Base-by-base conservation (phyloP, 1,284 basidiomycete species). In the Laetiporus sulphureus region DNA sequence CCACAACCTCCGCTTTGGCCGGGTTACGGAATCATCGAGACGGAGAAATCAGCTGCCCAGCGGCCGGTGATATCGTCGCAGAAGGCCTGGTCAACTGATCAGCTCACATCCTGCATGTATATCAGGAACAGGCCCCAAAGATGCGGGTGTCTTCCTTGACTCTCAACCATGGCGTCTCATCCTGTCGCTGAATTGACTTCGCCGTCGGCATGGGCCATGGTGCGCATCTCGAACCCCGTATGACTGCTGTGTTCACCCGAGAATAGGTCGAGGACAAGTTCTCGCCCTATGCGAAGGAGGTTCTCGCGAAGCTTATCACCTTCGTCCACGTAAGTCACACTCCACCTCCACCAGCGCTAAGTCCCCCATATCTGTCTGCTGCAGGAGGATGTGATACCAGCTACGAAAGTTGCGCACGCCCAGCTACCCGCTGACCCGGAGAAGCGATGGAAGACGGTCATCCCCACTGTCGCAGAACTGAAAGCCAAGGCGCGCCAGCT, bases 311-410 rank as follows among this genome's bases (percentile, higher is more conserved):
- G 57, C 75, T 98, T 42, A 78, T 96, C 57, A 68, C 70, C 35
- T 98, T 98, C 62, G 73, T 94, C 44, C 80, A 91, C 68, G 91
- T 88, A 48, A 51, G 76, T 62, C 24, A 10, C n/a, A 12, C 36
- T 23, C 20, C 30, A 29, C 23, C 22, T 40, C 23, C 10, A 32
- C 23, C n/a, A 16, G 24, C 21, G 29, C 12, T 22, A 24, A n/a
- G 16, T 6, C 31, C 12, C n/a, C 20, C 6, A 39, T 25, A 19
- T 21, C 52, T 11, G 36, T 35, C 37, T 32, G 33, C 18, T 34
- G n/a, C 51, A 95, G 91, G 83, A 92, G 45, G 93, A 97, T 49
- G 81, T 94, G 47, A 65, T 84, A 36, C 95, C 94, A 31, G 85
- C 91, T 23, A 70, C 75, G 54, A 76, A 73, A 44, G 65, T 95